Percentiles rank a stretch among this genome's conserved stretches.
These are phyloP conservation scores for Phytophthora fragariae DNA, from an alignment of 352 stramenopile genomes.

Conservation along the genomic window DNA sequence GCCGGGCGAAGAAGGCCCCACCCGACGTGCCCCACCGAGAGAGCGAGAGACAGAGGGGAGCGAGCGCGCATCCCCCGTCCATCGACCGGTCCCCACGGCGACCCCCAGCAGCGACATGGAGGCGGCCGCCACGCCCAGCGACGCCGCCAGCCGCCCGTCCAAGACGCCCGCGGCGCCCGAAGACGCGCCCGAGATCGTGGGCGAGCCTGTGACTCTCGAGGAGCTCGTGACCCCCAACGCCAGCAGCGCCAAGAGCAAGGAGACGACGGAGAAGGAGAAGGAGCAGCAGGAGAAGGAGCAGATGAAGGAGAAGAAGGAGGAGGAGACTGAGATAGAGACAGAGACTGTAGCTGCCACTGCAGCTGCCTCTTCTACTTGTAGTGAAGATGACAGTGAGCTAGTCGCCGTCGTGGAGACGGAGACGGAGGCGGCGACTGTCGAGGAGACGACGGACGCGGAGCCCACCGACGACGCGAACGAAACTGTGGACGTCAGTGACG, in stretches of 20 bases:
- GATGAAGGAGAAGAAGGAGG: background rate
- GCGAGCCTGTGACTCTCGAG: slow-evolving; percentile 40
- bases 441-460: slow-evolving; percentile 15
- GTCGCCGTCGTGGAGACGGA: background rate
- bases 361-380: background rate
- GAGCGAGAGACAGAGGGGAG: background rate
- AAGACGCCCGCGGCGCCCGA: slow-evolving; percentile 35
- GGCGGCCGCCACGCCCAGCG: slow-evolving; percentile 20
- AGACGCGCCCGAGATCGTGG: slow-evolving; percentile 41
- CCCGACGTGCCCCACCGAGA: background rate
- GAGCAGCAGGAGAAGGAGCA: background rate
- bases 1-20: background rate
- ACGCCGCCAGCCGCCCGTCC: slow-evolving; percentile 22
- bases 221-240: slow-evolving; percentile 25
- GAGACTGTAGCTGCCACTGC: background rate
- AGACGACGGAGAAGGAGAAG: no score
- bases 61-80: slow-evolving; percentile 2
- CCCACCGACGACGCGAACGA: slow-evolving; percentile 24
- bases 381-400: no score
- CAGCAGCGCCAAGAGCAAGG: background rate
- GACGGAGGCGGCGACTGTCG: background rate
- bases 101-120: slow-evolving; percentile 36
- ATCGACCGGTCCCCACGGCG: slow-evolving; percentile 19
- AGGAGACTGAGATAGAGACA: background rate
- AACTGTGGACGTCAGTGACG: background rate